phyloP scores from a whole-genome alignment of 352 stramenopile genomes.

The Thalassiosira mediterranea region DNA sequence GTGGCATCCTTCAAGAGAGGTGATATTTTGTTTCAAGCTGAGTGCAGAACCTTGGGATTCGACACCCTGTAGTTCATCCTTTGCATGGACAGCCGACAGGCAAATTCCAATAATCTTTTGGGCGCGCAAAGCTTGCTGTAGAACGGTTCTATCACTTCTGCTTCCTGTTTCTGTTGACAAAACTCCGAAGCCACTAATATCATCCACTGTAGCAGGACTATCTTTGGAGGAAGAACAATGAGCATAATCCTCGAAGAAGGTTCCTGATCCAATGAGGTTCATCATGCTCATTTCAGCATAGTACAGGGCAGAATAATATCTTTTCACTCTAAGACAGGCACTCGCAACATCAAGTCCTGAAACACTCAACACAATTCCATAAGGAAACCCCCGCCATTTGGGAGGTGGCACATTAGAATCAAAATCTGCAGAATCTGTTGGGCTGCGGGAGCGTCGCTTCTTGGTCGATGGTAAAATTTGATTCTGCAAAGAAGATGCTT shows the following conservation, averaged over 20 bases:
- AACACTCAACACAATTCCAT: slow-evolving; percentile 75
- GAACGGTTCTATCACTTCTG: slow-evolving; percentile 32
- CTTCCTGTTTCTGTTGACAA: slow-evolving; percentile 14
- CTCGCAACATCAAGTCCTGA: slow-evolving; percentile 69
- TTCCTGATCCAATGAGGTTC: slow-evolving; percentile 55
- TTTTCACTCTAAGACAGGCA: slow-evolving; percentile 65
- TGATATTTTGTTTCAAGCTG: slow-evolving; percentile 61
- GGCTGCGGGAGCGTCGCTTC: slow-evolving; percentile 31
- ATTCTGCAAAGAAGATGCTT: slow-evolving; percentile 12
- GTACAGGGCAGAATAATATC: slow-evolving; percentile 74
- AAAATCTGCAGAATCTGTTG: slow-evolving; percentile 3
- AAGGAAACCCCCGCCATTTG: slow-evolving; percentile 76
- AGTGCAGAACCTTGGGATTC: slow-evolving; percentile 58
- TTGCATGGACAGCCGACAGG: slow-evolving; percentile 61
- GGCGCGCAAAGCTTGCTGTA: slow-evolving; percentile 48
- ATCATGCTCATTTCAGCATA: slow-evolving; percentile 79
- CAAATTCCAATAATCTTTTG: slow-evolving; percentile 60
- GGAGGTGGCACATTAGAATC: slow-evolving; percentile 11
- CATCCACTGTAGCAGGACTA: slow-evolving; percentile 3
- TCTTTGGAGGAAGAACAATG: slow-evolving; percentile 10
- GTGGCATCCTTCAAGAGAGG: slow-evolving; percentile 38
- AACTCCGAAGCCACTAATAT: slow-evolving; percentile 65
- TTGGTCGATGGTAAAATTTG: slow-evolving; percentile 17
- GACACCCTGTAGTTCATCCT: slow-evolving; percentile 67
- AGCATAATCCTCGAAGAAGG: slow-evolving; percentile 53